A percentile compares a stretch with the other conserved stretches of the same genome.
These are phyloP conservation scores for Nidularia pulvinata DNA, from an alignment of 768 basidiomycete genomes.

Conservation along the genomic window DNA sequence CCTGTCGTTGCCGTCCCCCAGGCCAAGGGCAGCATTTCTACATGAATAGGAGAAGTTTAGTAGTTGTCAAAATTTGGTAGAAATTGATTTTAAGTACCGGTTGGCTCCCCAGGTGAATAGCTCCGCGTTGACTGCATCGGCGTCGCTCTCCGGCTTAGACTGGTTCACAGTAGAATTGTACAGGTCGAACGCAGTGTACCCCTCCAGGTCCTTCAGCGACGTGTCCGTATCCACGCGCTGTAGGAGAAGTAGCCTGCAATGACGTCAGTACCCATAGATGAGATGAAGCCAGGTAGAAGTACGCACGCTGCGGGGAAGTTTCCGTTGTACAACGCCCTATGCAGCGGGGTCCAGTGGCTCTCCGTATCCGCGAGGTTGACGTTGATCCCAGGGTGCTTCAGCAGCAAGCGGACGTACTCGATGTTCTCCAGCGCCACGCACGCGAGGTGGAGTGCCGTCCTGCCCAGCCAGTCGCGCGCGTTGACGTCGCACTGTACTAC, in stretches of 20 bases:
- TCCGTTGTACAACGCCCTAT: constrained; percentile 82
- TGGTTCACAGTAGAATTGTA: constrained; percentile 88
- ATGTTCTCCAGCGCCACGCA: constrained; percentile 66
- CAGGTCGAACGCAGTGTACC: constrained; percentile 89
- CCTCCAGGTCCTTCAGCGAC: constrained; percentile 79
- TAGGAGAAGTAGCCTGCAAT: constrained; percentile 67
- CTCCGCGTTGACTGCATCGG: constrained; percentile 37
- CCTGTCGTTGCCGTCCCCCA: constrained; percentile 80
- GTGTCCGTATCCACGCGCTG: constrained; percentile 74
- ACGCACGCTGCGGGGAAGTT: constrained; percentile 72
- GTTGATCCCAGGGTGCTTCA: constrained; percentile 74
- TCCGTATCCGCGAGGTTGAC: constrained; percentile 83
- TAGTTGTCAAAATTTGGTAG: not conserved
- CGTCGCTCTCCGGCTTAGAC: constrained; percentile 52
- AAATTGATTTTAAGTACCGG: constrained; percentile 35
- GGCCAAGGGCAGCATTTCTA: constrained; percentile 89
- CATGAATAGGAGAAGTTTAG: not conserved
- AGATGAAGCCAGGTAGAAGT: constrained; percentile 1
- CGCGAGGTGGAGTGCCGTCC: constrained; percentile 83
- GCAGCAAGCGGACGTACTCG: constrained; percentile 77
- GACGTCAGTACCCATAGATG: constrained; percentile 9
- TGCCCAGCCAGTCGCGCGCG: constrained; percentile 67
- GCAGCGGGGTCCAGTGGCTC: constrained; percentile 90
- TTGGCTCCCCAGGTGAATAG: constrained; percentile 91
- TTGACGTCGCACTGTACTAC: constrained; percentile 53